A percentile compares a stretch with the other conserved stretches of the same genome.
Evolutionary conservation across 345 rosid genomes (phyloP).

Genomic region (Salix koriyanagi): DNA sequence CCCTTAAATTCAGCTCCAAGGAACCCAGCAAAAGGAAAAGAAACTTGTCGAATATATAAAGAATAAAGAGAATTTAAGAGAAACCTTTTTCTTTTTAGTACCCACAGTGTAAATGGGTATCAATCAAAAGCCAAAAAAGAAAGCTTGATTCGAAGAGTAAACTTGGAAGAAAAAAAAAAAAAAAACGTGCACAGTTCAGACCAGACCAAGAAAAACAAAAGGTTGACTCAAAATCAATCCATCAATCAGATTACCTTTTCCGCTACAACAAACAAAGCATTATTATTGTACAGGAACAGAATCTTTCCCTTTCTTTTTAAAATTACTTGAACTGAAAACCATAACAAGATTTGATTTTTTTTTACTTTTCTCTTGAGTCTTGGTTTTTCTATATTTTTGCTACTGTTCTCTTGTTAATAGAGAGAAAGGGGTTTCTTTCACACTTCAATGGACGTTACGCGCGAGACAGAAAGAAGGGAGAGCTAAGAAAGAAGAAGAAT

Average conservation of each 20-base stretch:
- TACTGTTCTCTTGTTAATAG: background rate
- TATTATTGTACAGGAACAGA: slow-evolving; percentile 33
- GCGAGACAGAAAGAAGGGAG: slow-evolving; percentile 8
- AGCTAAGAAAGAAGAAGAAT: background rate
- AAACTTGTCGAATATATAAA: slow-evolving; percentile 2
- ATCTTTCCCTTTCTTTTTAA: slow-evolving; percentile 9
- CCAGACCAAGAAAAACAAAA: too few relatives aligned
- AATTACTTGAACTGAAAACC: background rate
- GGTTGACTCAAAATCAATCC: background rate
- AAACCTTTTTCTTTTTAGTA: slow-evolving; percentile 3
- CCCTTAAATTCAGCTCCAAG: slow-evolving; percentile 2
- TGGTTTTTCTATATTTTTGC: background rate
- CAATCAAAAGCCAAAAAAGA: slow-evolving; percentile 29
- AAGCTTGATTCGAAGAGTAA: slow-evolving; percentile 18
- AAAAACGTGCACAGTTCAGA: background rate
- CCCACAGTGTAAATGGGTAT: slow-evolving; percentile 30
- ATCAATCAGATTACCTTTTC: slow-evolving; percentile 36
- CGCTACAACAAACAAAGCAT: slow-evolving; percentile 32
- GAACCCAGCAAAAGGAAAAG: background rate
- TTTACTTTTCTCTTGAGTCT: background rate
- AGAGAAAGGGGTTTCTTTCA: background rate
- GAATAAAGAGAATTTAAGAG: slow-evolving; percentile 3
- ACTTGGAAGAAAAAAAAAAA: background rate
- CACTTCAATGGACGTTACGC: slow-evolving; percentile 22
- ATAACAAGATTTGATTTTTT: background rate